Conservation (phyloP, 179 eudicot genomes). For the Beta corolliflora region DNA sequence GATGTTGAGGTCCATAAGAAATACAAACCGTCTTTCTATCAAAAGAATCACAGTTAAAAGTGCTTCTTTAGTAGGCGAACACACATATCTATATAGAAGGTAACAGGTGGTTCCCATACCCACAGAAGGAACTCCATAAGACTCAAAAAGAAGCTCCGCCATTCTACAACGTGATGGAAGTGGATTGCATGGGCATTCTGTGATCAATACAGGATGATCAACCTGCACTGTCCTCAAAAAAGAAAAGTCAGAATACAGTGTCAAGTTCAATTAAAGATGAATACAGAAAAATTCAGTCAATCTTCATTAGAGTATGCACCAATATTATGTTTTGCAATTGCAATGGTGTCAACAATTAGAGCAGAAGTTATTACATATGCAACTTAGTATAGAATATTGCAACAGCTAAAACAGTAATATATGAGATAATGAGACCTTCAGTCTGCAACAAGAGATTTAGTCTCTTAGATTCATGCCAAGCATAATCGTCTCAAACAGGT, state of each 20-base stretch:
- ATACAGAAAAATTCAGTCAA: neutral
- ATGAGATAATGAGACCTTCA: neutral
- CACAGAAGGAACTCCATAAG: constrained; percentile 99
- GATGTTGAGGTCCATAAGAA: neutral
- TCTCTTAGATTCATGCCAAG: neutral
- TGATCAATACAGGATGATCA: constrained; percentile 87
- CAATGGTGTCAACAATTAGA: neutral
- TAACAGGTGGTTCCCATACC: constrained; percentile 47
- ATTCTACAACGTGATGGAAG: constrained; percentile 87
- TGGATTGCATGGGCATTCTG: constrained; percentile 95
- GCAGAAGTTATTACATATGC: neutral
- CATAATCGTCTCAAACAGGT: neutral
- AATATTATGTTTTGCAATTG: neutral
- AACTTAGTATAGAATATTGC: neutral
- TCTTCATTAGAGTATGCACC: neutral
- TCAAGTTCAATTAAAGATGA: constrained; percentile 19
- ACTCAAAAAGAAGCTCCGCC: constrained; percentile 96
- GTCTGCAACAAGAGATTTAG: neutral
- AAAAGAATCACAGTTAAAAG: neutral
- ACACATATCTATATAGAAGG: neutral
- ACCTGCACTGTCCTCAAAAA: constrained; percentile 74
- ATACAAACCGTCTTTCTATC: neutral
- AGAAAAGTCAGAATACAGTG: constrained; percentile 17
- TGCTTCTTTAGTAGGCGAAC: neutral
- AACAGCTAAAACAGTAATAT: neutral